These are phyloP conservation scores for Scheffersomyces ergatensis DNA, from an alignment of 805 yeast species.

Conservation along the genomic window DNA sequence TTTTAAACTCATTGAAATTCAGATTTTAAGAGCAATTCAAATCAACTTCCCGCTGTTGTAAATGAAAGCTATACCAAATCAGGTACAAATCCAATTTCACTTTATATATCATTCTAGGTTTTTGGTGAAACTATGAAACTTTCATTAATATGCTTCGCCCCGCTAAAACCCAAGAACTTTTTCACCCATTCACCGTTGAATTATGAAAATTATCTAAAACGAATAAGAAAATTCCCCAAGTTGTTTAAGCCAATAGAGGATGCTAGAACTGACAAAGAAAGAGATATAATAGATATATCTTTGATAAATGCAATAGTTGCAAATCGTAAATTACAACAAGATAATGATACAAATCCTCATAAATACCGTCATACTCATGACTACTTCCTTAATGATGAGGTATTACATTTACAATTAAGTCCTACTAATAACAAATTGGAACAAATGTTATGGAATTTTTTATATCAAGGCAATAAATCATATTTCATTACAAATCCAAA, in stretches of 20 bases:
- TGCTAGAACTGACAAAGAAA: neutral
- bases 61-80: too few species aligned
- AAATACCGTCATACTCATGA: neutral
- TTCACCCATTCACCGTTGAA: slow-evolving; percentile 17
- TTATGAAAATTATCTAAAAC: slow-evolving; percentile 19
- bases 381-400: neutral
- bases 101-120: too few species aligned
- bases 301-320: slow-evolving; percentile 21
- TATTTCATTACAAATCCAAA: slow-evolving; percentile 1
- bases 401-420: slow-evolving; percentile 11
- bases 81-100: too few species aligned
- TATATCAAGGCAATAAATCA: slow-evolving; percentile 4
- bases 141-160: too few species aligned
- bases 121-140: too few species aligned
- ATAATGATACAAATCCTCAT: slow-evolving; percentile 1
- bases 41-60: too few species aligned
- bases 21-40: too few species aligned
- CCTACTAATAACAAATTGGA: slow-evolving; percentile 15
- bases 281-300: neutral
- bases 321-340: slow-evolving; percentile 16
- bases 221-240: slow-evolving; percentile 10
- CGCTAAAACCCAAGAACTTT: neutral
- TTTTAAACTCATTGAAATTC: too few species aligned
- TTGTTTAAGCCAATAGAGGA: slow-evolving; percentile 1
- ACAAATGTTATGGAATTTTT: slow-evolving; percentile 7